Evolutionary conservation across 805 yeast species (phyloP), one percentile per base, ranked within the genome.

Genomic region (Wickerhamiella vanderwaltii): DNA sequence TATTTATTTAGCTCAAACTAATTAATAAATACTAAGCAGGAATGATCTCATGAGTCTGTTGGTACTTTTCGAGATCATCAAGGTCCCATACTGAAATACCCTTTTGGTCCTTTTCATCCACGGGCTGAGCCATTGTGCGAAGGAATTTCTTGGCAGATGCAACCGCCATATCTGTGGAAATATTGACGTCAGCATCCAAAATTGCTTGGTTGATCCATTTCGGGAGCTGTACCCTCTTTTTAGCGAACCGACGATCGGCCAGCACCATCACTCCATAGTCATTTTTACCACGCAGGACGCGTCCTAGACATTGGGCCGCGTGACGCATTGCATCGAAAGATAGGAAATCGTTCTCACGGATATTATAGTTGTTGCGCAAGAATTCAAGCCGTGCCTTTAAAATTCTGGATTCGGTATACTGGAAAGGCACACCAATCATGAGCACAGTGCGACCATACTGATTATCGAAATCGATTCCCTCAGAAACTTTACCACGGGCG

Each of bases 301-400:
- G 76, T 9, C 99, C 99, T 55, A 91, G 64, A 63, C 99, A 91
- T 61, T 91, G 99, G 0, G 99, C 97, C 3, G 97, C 99, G 64
- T 91, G 99, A 57, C 99, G 75, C 98, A 91, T 91, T 11, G 99
- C 99, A 62, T 91, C 99, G 68, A 91, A 91, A 9, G 97, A 87
- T 29, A 91, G 59, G 57, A 91, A 91, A 55, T 91, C 98, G 56
- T 84, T 86, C 55, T 91, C 98, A 48, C 85, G 72, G 43, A 91
- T 88, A 53, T 86, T 93, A 58, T 75, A 88, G 54, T 86, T 87
- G 57, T 91, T 97, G 50, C 97, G 69, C 58, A 91, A 62, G 54
- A 91, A 91, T 61, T 91, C 98, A 34, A 91, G 66, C 39, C 99
- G 72, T 0, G 99, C 98, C 53, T 91, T 91, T 53, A 91, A 67